Base-by-base conservation (phyloP, 2,329 filamentous ascomycete genomes). In the Lizonia empirigonia region DNA sequence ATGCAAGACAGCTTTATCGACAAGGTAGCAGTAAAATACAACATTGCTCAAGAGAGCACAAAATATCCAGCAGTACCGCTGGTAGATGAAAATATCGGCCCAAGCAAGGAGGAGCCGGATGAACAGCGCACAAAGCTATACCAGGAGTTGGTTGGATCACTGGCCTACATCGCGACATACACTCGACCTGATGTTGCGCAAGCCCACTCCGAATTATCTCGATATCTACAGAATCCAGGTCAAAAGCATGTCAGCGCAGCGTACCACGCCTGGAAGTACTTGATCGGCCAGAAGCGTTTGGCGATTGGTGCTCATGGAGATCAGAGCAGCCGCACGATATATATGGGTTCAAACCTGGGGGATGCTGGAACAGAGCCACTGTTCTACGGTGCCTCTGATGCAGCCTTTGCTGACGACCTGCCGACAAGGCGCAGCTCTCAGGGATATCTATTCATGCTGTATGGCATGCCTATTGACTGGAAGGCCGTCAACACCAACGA, bases 371-470 rank as follows among this genome's bases (percentile, higher is more conserved):
- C 5, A 13, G 49, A 55, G 34, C 50, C 33, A 24, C 15, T 38
- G 15, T 64, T 64, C 32, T 56, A 35, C 44, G 44, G 51, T n/a
- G 56, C 53, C 26, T 46, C 53, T 22, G 59, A 68, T 47, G 56
- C 54, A 13, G 49, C 55, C 7, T 68, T 45, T 49, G 53, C 52
- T 1, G 55, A 64, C 32, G 15, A 68, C 26, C 3, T 16, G 7
- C 30, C 33, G 8, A 58, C 23, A 9, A 5, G 50, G 1, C 42
- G 48, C n/a, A 57, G 49, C 44, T 58, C 56, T 16, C 29, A 65
- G 35, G 63, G 61, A 15, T 67, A 57, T 33, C n/a, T 63, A 24
- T 63, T 68, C 47, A 20, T 27, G 12, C 57, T 68, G 10, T 67
- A 50, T 29, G n/a, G n/a, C n/a, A n/a, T n/a, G n/a, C n/a, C n/a